Base-by-base conservation (phyloP, 306 rosid genomes). In the Cucurbita argyrosperma region DNA sequence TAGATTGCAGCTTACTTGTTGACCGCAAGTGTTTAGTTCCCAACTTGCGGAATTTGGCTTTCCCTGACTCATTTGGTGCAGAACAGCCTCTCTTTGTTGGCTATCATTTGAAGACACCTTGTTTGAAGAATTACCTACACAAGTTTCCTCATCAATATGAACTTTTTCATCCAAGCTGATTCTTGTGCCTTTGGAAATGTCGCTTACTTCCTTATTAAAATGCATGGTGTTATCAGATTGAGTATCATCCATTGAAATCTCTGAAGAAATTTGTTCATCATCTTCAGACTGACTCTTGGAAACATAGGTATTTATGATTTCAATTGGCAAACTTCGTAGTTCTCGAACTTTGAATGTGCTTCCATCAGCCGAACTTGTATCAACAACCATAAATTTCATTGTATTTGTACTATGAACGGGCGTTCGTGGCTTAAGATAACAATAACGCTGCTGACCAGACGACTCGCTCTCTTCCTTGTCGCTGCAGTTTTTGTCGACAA, bases 401-500 rank as follows among this genome's bases (percentile, higher is more conserved):
- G 61, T 78, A 79, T 86, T 86, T 8, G 74, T 15, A 57, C 76
- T 56, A 46, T 77, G 83, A 53, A 62, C 79, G 42, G 94, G 88
- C 77, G 96, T 79, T 77, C 88, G 87, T 13, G 90, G 92, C 83
- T 89, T 88, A 85, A 93, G 91, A 84, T 93, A 93, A 83, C 89
- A 88, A 72, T 86, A 86, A 47, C 96, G 90, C 47, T 83, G 91
- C 77, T 80, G 85, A 62, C 81, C 79, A 38, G 91, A 21, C 56
- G 7, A 46, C 72, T 46, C 72, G 30, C 18, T 21, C 67, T 86
- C 81, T 75, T 89, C 89, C n/a, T 52, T 75, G 39, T 81, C 87
- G 19, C 69, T 40, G 40, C 85, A 82, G 68, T 77, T 79, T 56
- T 87, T 90, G 46, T 92, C 92, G 55, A 60, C 61, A 35, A 49